Conservation (phyloP, 2,329 filamentous ascomycete genomes). For the Alternaria panax region DNA sequence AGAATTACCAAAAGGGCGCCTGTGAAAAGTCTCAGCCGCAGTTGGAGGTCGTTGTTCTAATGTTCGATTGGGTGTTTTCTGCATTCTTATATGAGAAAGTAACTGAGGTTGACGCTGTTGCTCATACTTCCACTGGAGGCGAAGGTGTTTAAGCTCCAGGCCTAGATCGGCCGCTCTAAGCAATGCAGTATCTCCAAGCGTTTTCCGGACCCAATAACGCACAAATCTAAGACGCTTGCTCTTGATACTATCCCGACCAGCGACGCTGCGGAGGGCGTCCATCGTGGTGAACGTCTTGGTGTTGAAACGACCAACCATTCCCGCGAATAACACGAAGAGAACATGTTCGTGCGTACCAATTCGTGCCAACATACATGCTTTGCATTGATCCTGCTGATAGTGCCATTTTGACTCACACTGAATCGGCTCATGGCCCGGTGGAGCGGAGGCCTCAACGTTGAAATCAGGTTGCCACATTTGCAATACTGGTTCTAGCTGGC, state of each 20-base stretch:
- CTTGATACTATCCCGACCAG: conserved; percentile 17
- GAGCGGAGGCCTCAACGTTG: conserved; percentile 19
- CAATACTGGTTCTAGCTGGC: conserved; percentile 40
- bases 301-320: conserved; percentile 32
- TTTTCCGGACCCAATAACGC: conserved; percentile 33
- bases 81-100: not conserved
- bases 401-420: conserved; percentile 24
- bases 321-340: conserved; percentile 35
- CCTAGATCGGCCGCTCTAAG: conserved; percentile 33
- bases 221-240: conserved; percentile 34
- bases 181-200: conserved; percentile 15
- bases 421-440: conserved; percentile 27
- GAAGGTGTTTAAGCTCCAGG: conserved; percentile 24
- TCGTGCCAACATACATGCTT: conserved; percentile 42
- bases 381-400: conserved; percentile 33
- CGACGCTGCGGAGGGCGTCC: conserved; percentile 7
- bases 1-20: not conserved
- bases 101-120: not conserved
- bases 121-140: conserved; percentile 15
- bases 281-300: not conserved
- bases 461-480: conserved; percentile 37
- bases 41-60: not conserved
- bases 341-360: conserved; percentile 36
- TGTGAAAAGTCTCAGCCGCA: not conserved
- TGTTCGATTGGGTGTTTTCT: not conserved